Evolutionary conservation across 225 moss, liverwort and hornwort species (phyloP).

Genomic region (Anthoceros angustus): DNA sequence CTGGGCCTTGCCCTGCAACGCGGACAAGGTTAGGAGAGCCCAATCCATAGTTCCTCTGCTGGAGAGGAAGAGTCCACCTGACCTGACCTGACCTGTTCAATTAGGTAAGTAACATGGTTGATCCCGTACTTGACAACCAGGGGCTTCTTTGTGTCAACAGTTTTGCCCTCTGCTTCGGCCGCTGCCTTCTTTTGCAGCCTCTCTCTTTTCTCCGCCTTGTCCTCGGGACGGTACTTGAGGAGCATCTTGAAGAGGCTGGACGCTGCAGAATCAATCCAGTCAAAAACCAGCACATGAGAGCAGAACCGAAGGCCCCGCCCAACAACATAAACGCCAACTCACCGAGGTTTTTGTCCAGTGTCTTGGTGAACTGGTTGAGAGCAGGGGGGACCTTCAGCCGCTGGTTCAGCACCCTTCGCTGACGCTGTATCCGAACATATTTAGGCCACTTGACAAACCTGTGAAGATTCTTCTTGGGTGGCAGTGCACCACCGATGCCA

Average conservation of each 20-base stretch:
- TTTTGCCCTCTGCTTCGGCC: constrained; percentile 78
- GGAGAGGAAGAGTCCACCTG: neutral
- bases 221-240: constrained; percentile 87
- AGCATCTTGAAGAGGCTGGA: constrained; percentile 64
- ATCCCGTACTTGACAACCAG: constrained; percentile 85
- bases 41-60: neutral
- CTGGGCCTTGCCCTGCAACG: constrained; percentile 67
- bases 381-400: constrained; percentile 86
- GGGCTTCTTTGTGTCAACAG: constrained; percentile 77
- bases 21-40: neutral
- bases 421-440: constrained; percentile 89
- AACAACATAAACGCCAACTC: constrained; percentile 6
- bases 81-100: constrained; percentile 50
- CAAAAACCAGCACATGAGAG: neutral
- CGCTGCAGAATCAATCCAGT: constrained; percentile 22
- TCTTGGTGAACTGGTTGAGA: constrained; percentile 85
- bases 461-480: constrained; percentile 84
- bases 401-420: constrained; percentile 85
- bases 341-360: constrained; percentile 73
- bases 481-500: constrained; percentile 84
- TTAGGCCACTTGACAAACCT: constrained; percentile 96
- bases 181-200: constrained; percentile 75
- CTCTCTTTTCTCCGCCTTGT: constrained; percentile 90
- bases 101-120: constrained; percentile 82
- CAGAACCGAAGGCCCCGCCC: neutral